Base-by-base conservation (phyloP, 805 yeast species). In the Ascoidea asiatica region DNA sequence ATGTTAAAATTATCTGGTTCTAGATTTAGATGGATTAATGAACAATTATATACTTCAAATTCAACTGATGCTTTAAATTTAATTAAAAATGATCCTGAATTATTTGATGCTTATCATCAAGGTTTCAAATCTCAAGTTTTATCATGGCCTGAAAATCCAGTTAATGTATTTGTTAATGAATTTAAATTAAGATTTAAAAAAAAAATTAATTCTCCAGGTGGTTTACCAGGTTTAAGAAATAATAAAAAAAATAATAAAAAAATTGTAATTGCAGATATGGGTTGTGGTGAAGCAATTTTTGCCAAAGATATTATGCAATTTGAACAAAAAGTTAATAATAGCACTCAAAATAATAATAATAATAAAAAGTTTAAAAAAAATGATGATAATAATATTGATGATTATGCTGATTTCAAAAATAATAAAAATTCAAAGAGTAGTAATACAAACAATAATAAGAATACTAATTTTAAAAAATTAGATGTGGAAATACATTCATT, bases 91-190 rank as follows among this genome's bases (percentile, higher is more conserved):
- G 95, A 89, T 53, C 98, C 99, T 0, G 77, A 78, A 20, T 67
- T 92, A 48, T 92, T 89, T 60, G 92, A 86, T 52, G 97, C 90
- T 57, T 92, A 92, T 55, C 98, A 94, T 58, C 81, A 79, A 46
- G 99, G 99, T 0, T 92, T 92, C 69, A 72, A 95, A 53, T 81
- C 89, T 13, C 99, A 92, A 61, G 97, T 92, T 17, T 88, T 84
- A 56, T 72, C 87, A 19, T 92, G 99, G 99, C 98, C 99, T 2
- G 96, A 90, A 63, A 92, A 92, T 56, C 99, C 99, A 1, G 95
- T 92, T n/a, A 82, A 88, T 62, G 81, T 82, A 2, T 84, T 88
- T 63, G 89, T 86, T 1, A 67, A 75, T 7, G 85, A 82, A 54
- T 70, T 92, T 45, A 75, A 75, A 48, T 56, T 61, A 22, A 67